Percentiles rank a stretch among this genome's conserved stretches.
Evolutionary conservation across 257 asterid species (phyloP).

Genomic region (Solanum paucissectum): DNA sequence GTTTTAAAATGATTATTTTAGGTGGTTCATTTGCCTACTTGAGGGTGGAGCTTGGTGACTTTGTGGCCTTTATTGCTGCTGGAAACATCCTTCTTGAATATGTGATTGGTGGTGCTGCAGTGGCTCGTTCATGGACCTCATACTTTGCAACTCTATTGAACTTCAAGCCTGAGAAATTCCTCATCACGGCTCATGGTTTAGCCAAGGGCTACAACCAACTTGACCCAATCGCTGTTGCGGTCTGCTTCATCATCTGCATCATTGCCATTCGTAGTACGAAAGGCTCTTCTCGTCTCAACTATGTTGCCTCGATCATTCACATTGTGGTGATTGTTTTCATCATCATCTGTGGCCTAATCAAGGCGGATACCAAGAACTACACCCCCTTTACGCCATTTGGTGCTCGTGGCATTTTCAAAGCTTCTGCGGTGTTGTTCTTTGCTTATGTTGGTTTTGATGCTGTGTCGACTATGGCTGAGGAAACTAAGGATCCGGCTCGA

Average conservation of each 20-base stretch:
- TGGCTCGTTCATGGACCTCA: constrained; percentile 88
- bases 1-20: not conserved
- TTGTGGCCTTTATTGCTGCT: constrained; percentile 74
- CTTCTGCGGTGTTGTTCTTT: constrained; percentile 53
- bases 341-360: constrained; percentile 39
- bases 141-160: constrained; percentile 63
- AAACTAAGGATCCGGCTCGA: constrained; percentile 44
- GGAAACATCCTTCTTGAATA: constrained; percentile 82
- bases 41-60: constrained; percentile 85
- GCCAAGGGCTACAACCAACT: constrained; percentile 47
- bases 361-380: constrained; percentile 34
- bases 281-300: constrained; percentile 57
- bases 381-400: constrained; percentile 35
- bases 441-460: constrained; percentile 72
- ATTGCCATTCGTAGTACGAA: constrained; percentile 45
- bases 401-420: constrained; percentile 48
- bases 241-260: constrained; percentile 23
- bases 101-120: constrained; percentile 68
- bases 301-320: constrained; percentile 45
- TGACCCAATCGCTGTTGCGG: constrained; percentile 62
- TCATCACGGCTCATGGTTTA: constrained; percentile 25
- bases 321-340: constrained; percentile 40
- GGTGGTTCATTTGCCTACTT: constrained; percentile 89
- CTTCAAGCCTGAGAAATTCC: constrained; percentile 30
- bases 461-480: constrained; percentile 69